Conservation (phyloP, 139 green algal genomes). For the Micractinium sp. region DNA sequence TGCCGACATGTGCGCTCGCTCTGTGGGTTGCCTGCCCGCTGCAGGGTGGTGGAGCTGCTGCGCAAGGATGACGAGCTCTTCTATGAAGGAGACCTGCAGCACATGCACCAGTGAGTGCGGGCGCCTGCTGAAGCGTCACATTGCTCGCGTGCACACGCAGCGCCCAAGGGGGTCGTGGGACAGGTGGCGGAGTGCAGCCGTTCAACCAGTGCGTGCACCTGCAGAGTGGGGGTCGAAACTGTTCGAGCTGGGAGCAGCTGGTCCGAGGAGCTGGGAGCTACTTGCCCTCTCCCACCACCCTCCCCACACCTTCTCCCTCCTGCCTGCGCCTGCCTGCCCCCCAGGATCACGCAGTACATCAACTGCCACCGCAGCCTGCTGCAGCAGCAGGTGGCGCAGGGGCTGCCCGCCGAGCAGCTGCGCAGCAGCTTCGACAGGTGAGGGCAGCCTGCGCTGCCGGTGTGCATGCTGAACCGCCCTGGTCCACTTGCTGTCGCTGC, state of each 20-base stretch:
- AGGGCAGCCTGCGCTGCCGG: too few relatives aligned
- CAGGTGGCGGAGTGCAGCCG: neutral
- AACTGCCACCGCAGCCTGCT: slow-evolving; percentile 5
- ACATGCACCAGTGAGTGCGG: too few relatives aligned
- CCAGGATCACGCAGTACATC: slow-evolving; percentile 26
- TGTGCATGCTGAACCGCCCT: neutral
- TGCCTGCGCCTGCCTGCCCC: neutral
- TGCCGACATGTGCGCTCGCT: neutral
- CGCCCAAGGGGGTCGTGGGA: too few relatives aligned
- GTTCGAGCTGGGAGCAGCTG: too few relatives aligned
- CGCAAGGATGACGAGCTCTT: slow-evolving; percentile 15
- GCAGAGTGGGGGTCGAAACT: too few relatives aligned
- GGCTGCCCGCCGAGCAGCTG: neutral
- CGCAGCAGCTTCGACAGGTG: neutral
- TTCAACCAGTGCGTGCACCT: neutral
- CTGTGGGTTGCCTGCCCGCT: neutral
- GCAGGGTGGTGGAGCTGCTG: slow-evolving; percentile 21
- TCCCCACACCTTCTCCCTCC: neutral
- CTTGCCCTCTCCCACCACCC: neutral
- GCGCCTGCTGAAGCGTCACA: too few relatives aligned
- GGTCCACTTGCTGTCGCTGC: too few relatives aligned
- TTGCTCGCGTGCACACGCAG: too few relatives aligned
- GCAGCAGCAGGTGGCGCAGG: neutral
- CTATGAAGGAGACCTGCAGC: neutral
- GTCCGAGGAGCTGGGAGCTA: neutral